Percentiles rank a stretch among this genome's conserved stretches.
These are phyloP conservation scores for Leishmania major DNA, from an alignment of 208 protist genomes.

Conservation along the genomic window DNA sequence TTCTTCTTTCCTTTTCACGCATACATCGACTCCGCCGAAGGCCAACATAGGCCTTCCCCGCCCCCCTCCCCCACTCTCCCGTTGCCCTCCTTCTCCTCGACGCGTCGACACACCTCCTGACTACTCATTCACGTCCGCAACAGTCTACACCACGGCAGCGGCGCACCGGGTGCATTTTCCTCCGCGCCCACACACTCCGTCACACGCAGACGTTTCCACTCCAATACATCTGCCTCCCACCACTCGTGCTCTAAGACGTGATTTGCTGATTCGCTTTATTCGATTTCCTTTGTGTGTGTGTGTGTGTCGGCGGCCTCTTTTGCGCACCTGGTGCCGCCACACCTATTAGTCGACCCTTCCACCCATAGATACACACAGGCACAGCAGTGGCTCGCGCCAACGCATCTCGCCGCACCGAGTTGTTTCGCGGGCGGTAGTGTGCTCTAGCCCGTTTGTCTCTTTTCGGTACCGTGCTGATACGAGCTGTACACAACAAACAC, in stretches of 20 bases:
- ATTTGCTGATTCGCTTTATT: background rate
- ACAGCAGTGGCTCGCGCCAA: background rate
- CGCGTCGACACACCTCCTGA: background rate
- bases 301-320: background rate
- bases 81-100: background rate
- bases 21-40: background rate
- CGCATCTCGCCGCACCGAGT: background rate
- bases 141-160: background rate
- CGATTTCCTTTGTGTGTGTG: background rate
- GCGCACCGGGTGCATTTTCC: background rate
- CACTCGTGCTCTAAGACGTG: background rate
- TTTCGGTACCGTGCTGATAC: background rate
- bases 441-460: background rate
- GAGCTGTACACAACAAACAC: background rate
- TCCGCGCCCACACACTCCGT: background rate
- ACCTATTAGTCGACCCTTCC: background rate
- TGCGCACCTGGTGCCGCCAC: background rate
- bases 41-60: background rate
- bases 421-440: background rate
- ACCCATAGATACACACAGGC: conserved; percentile 1
- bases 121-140: background rate
- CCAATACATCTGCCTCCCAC: background rate
- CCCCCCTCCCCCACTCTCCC: background rate
- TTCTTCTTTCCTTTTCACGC: background rate
- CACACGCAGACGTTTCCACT: background rate